These are phyloP conservation scores for Actinidia polygama DNA, from an alignment of 179 eudicot species.

Conservation along the genomic window DNA sequence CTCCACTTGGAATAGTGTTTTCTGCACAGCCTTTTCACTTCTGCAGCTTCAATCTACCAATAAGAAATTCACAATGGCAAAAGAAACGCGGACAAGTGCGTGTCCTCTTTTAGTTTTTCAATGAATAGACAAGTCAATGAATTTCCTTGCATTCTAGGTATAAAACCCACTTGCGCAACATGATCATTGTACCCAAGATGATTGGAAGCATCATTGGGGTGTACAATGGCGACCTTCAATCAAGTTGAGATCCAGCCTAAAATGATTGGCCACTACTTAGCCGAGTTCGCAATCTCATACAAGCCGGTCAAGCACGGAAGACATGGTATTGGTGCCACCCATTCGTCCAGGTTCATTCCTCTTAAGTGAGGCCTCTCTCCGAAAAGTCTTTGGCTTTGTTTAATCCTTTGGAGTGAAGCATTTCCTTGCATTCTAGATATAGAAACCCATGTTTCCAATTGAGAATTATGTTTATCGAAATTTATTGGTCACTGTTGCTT, in stretches of 20 bases:
- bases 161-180: constrained; percentile 73
- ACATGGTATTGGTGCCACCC: constrained; percentile 99
- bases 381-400: constrained; percentile 84
- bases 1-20: constrained; percentile 31
- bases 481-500: too few species aligned
- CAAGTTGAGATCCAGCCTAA: constrained; percentile 77
- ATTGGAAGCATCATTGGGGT: constrained; percentile 73
- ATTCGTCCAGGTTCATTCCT: constrained; percentile 96
- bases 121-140: too few species aligned
- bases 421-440: not conserved
- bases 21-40: constrained; percentile 33
- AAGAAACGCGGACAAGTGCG: not conserved
- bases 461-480: not conserved
- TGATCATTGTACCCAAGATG: constrained; percentile 80
- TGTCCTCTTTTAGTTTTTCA: too few species aligned
- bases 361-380: constrained; percentile 71
- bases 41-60: constrained; percentile 28
- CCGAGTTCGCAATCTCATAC: constrained; percentile 66
- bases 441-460: not conserved
- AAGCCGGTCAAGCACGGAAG: constrained; percentile 99
- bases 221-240: constrained; percentile 71
- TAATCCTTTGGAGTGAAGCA: constrained; percentile 72
- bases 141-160: too few species aligned
- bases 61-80: not conserved
- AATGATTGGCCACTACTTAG: constrained; percentile 75